Conservation (phyloP, 2,329 filamentous ascomycete species). For the Neopestalotiopsis sp. region DNA sequence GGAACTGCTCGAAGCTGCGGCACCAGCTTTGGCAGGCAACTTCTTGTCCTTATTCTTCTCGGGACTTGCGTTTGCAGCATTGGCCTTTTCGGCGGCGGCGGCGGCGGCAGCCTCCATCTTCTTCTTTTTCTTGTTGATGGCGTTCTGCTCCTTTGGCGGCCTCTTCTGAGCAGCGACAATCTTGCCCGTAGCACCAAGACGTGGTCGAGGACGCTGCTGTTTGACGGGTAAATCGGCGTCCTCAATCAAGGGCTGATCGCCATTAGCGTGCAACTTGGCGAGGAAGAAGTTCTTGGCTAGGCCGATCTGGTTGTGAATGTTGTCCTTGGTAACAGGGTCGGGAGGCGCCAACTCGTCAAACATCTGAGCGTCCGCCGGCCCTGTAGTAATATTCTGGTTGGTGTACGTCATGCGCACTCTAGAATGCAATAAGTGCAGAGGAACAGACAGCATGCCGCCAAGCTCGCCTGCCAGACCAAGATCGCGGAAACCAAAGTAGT, state of each 20-base stretch:
- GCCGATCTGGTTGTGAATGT: slow-evolving; percentile 80
- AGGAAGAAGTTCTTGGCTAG: slow-evolving; percentile 92
- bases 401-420: slow-evolving; percentile 87
- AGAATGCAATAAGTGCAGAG: slow-evolving; percentile 90
- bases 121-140: slow-evolving; percentile 86
- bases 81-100: slow-evolving; percentile 39
- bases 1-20: slow-evolving; percentile 39
- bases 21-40: slow-evolving; percentile 43
- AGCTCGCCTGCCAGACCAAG: slow-evolving; percentile 92
- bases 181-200: slow-evolving; percentile 76
- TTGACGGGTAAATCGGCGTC: slow-evolving; percentile 95
- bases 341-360: slow-evolving; percentile 73
- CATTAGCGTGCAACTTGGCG: slow-evolving; percentile 83
- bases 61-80: slow-evolving; percentile 42
- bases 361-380: slow-evolving; percentile 62
- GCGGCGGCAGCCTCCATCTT: slow-evolving; percentile 71
- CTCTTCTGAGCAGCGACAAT: slow-evolving; percentile 85
- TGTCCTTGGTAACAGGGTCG: slow-evolving; percentile 80
- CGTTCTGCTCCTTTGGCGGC: slow-evolving; percentile 81
- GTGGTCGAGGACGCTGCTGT: slow-evolving; percentile 77
- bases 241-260: slow-evolving; percentile 83
- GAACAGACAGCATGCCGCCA: slow-evolving; percentile 87
- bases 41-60: slow-evolving; percentile 57
- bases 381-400: slow-evolving; percentile 70
- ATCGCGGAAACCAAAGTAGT: slow-evolving; percentile 98